Evolutionary conservation across 2,329 filamentous ascomycete species (phyloP).

Genomic region (Xenoacremonium recifei): DNA sequence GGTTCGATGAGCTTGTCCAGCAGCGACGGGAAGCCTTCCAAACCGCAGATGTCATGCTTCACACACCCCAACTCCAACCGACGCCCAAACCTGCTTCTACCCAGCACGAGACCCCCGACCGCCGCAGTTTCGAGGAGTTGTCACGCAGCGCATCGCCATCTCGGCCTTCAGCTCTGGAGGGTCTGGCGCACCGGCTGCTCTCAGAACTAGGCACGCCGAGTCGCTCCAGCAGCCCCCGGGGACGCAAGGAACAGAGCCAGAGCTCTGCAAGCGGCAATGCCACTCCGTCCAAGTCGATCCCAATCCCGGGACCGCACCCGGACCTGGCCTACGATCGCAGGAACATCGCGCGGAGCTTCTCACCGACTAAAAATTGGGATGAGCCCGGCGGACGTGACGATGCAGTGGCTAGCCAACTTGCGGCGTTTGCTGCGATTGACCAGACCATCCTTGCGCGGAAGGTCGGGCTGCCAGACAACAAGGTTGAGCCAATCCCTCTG

Average conservation of each 20-base stretch:
- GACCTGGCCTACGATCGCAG: constrained; percentile 24
- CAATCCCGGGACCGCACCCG: constrained; percentile 40
- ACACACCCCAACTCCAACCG: constrained; percentile 32
- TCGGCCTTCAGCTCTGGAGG: constrained; percentile 55
- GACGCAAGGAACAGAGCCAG: constrained; percentile 44
- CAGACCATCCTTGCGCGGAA: constrained; percentile 58
- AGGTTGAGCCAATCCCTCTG: constrained; percentile 47
- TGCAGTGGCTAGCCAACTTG: constrained; percentile 48
- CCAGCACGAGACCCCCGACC: constrained; percentile 38
- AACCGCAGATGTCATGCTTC: constrained; percentile 51
- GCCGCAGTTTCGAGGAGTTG: constrained; percentile 41
- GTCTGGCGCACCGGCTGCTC: constrained; percentile 61
- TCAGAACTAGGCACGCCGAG: constrained; percentile 57
- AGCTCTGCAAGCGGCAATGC: constrained; percentile 30
- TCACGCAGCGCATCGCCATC: constrained; percentile 51
- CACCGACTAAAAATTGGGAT: constrained; percentile 35
- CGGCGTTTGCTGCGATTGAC: constrained; percentile 63
- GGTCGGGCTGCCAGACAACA: constrained; percentile 47
- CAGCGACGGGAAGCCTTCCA: constrained; percentile 64
- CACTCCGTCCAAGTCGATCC: constrained; percentile 32
- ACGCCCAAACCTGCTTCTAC: constrained; percentile 28
- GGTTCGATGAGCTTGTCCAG: constrained; percentile 71
- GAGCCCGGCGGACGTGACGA: constrained; percentile 31
- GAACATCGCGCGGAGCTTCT: constrained; percentile 37
- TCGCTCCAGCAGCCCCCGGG: constrained; percentile 48